Evolutionary conservation across 306 rosid genomes (phyloP).

Genomic region (Ormosia semicastrata): DNA sequence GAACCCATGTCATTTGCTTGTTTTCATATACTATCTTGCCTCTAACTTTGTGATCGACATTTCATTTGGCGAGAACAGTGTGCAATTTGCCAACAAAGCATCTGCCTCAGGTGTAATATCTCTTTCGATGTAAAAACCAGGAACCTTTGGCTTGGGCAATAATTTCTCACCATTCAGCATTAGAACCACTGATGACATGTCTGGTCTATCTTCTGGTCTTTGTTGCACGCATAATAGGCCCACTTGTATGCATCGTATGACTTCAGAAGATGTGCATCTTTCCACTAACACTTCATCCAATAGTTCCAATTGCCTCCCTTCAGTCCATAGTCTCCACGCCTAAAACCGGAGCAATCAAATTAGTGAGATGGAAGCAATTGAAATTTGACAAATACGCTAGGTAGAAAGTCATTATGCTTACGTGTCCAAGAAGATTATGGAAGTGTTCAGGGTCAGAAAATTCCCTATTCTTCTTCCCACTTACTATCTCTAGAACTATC

Average conservation of each 20-base stretch:
- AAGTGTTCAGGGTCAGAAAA: neutral
- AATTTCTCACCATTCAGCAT: slow-evolving; percentile 12
- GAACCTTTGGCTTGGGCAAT: slow-evolving; percentile 1
- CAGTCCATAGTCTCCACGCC: slow-evolving; percentile 14
- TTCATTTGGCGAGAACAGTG: neutral
- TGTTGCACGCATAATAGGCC: slow-evolving; percentile 13
- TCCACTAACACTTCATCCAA: neutral
- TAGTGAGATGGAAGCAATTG: neutral
- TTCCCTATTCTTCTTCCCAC: neutral
- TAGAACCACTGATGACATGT: slow-evolving; percentile 8
- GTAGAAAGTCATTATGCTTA: neutral
- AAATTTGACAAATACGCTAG: neutral
- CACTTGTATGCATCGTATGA: slow-evolving; percentile 18
- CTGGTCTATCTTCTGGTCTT: neutral
- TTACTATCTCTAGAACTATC: slow-evolving; percentile 1
- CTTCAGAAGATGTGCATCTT: neutral
- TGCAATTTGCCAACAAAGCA: neutral
- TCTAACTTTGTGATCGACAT: neutral
- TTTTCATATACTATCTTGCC: neutral
- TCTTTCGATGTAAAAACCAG: neutral
- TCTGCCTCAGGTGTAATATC: neutral
- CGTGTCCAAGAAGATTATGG: slow-evolving; percentile 14
- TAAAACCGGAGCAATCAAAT: neutral
- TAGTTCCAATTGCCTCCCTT: neutral
- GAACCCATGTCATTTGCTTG: neutral